A percentile compares a stretch with the other conserved stretches of the same genome.
These are phyloP conservation scores for Kalaharituber pfeilii DNA, from an alignment of 2,329 filamentous ascomycete species.

Conservation along the genomic window DNA sequence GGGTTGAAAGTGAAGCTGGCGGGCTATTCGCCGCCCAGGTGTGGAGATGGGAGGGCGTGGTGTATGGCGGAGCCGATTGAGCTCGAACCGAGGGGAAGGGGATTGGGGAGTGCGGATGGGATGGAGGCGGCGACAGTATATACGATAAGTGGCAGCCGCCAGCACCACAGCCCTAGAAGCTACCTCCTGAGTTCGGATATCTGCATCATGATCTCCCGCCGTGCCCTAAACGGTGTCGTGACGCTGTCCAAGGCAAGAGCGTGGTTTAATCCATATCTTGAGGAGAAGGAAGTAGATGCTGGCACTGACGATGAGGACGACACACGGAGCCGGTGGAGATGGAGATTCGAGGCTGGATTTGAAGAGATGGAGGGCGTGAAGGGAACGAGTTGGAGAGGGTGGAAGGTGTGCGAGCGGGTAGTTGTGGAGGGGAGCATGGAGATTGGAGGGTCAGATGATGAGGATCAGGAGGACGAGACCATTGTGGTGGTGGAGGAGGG, in stretches of 20 bases:
- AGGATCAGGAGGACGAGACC: not conserved
- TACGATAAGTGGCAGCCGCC: no score
- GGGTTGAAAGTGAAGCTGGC: conserved; percentile 46
- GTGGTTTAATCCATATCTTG: conserved; percentile 94
- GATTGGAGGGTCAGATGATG: not conserved
- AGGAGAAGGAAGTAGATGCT: conserved; percentile 52
- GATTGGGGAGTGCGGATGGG: not conserved
- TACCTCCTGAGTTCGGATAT: not conserved
- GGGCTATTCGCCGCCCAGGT: conserved; percentile 15
- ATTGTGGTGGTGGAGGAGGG: not conserved
- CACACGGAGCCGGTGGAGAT: conserved; percentile 37
- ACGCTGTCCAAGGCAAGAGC: conserved; percentile 60
- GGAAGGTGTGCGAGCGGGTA: conserved; percentile 61
- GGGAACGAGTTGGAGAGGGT: conserved; percentile 66
- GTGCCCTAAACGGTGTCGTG: not conserved
- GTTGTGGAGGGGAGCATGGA: conserved; percentile 49
- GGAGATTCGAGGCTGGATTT: conserved; percentile 55
- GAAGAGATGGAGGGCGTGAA: conserved; percentile 86
- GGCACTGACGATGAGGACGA: no score
- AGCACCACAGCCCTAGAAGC: no score
- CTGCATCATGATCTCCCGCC: not conserved
- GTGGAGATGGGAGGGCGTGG: not conserved
- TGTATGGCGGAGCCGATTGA: not conserved
- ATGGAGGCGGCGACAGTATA: not conserved
- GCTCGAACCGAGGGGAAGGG: not conserved